Conservation (phyloP, 1,284 basidiomycete genomes). For the Schizophyllum amplum region DNA sequence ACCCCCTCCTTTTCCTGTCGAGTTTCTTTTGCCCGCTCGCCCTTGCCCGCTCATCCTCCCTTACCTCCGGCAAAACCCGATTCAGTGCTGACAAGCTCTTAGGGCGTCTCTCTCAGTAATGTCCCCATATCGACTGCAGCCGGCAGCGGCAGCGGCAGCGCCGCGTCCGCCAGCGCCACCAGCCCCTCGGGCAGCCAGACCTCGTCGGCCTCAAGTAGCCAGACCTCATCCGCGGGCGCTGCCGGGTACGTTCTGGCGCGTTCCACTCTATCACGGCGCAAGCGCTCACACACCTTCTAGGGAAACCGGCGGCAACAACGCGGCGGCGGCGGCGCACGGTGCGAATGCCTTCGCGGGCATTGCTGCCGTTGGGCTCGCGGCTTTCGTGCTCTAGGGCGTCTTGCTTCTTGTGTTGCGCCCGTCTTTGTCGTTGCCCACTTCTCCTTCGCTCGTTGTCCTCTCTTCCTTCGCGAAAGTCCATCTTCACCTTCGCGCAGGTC, state of each 20-base stretch:
- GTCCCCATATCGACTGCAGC: not conserved
- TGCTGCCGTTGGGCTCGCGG: constrained; percentile 7
- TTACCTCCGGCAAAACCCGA: not conserved
- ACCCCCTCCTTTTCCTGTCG: not conserved
- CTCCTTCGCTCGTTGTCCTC: not conserved
- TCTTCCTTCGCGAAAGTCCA: not conserved
- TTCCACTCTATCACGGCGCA: not conserved
- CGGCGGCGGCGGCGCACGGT: constrained; percentile 7
- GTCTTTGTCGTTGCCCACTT: too few relatives aligned
- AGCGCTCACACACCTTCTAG: not conserved
- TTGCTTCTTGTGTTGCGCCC: not conserved
- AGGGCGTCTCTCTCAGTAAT: not conserved
- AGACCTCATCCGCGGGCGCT: not conserved
- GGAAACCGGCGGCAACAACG: constrained; percentile 2
- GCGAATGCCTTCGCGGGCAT: constrained; percentile 7
- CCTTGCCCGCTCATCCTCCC: not conserved
- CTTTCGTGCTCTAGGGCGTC: not conserved
- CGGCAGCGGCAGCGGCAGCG: not conserved
- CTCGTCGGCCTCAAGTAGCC: not conserved
- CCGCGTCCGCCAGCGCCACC: not conserved
- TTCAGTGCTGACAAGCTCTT: not conserved
- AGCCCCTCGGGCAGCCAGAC: not conserved
- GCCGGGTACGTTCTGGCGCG: not conserved
- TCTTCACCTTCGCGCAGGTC: not conserved
- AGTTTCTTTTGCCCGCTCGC: too few relatives aligned